Percentiles rank a stretch among this genome's conserved stretches.
Conservation (phyloP, 2,329 filamentous ascomycete species). For the Colletotrichum eleusines region DNA sequence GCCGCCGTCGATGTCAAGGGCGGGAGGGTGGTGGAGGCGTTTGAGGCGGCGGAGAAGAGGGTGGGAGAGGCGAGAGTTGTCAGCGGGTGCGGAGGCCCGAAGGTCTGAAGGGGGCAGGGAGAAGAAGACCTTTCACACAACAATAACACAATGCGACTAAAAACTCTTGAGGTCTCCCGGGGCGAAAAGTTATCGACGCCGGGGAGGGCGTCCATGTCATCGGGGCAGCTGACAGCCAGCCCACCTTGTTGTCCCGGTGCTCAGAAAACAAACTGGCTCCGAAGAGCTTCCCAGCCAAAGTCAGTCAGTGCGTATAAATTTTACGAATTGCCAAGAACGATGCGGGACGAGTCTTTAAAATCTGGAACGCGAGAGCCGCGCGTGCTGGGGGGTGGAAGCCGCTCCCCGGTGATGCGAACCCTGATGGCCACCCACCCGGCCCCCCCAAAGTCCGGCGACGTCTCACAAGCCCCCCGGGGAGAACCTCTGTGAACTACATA, state of each 20-base stretch:
- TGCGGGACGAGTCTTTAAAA: constrained; percentile 1
- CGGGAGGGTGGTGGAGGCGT: constrained; percentile 55
- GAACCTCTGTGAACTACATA: constrained; percentile 12
- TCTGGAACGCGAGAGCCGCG: neutral
- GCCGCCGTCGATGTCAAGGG: constrained; percentile 58
- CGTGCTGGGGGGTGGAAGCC: constrained; percentile 6
- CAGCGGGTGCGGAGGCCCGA: no score
- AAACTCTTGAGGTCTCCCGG: neutral
- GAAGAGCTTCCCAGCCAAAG: neutral
- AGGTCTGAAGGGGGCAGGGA: constrained; percentile 43
- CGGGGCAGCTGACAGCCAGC: constrained; percentile 26
- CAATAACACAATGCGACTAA: no score
- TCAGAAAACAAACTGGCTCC: neutral
- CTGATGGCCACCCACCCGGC: constrained; percentile 19
- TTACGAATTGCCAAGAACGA: neutral
- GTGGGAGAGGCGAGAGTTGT: no score
- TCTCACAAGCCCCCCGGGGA: no score
- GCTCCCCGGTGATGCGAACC: constrained; percentile 15
- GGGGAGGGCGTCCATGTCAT: constrained; percentile 51
- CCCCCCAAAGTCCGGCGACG: no score
- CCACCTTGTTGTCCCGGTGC: constrained; percentile 16
- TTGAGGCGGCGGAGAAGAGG: constrained; percentile 45
- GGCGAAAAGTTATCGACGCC: constrained; percentile 57
- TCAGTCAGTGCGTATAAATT: neutral
- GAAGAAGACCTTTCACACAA: neutral